Conservation (phyloP, 2,329 filamentous ascomycete genomes). For the Fusarium aywerte region DNA sequence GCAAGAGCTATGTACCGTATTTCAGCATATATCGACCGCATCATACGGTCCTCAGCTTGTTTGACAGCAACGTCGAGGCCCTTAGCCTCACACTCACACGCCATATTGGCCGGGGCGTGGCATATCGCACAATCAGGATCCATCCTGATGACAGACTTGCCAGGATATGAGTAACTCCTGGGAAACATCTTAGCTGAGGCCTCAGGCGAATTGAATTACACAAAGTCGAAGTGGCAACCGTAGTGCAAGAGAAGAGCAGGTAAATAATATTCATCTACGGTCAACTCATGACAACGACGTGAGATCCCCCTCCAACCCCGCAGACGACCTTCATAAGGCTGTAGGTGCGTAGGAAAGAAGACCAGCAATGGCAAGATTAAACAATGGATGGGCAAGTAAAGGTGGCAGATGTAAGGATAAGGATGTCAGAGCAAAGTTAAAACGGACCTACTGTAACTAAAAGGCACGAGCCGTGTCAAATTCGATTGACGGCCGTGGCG, state of each 20-base stretch:
- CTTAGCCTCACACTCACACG: constrained; percentile 74
- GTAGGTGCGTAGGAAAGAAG: constrained; percentile 31
- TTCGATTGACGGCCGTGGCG: constrained; percentile 43
- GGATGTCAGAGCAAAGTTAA: constrained; percentile 36
- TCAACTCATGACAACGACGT: constrained; percentile 44
- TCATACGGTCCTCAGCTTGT: constrained; percentile 72
- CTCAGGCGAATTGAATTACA: constrained; percentile 35
- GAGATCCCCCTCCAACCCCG: constrained; percentile 46
- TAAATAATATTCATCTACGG: constrained; percentile 41
- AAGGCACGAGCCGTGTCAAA: constrained; percentile 36
- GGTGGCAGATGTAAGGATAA: constrained; percentile 31
- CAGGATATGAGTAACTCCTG: constrained; percentile 58
- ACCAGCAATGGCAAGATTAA: constrained; percentile 34
- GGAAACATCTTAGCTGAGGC: constrained; percentile 62
- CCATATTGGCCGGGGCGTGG: constrained; percentile 65
- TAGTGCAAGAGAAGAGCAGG: constrained; percentile 21
- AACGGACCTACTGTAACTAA: constrained; percentile 47
- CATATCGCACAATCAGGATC: constrained; percentile 77
- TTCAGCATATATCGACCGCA: constrained; percentile 70
- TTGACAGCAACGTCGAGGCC: constrained; percentile 70
- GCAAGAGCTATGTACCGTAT: constrained; percentile 63
- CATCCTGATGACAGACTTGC: constrained; percentile 68
- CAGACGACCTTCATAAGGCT: constrained; percentile 45
- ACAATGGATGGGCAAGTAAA: constrained; percentile 34
- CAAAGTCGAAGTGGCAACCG: constrained; percentile 19